Base-by-base conservation (phyloP, 2,329 filamentous ascomycete species). In the Colletotrichum aenigma region DNA sequence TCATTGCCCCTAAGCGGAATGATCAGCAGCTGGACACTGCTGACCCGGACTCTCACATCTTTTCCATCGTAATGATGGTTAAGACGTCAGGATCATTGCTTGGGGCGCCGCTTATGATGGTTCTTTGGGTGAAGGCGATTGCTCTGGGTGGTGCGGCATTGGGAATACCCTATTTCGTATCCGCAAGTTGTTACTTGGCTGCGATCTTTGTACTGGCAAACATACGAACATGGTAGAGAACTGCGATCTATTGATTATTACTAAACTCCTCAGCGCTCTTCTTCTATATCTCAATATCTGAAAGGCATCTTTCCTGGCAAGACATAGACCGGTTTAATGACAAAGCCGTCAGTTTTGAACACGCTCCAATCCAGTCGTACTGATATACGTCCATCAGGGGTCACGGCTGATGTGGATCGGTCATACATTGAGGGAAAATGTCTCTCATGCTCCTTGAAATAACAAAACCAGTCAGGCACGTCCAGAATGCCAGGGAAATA, bases 51-150 rank as follows among this genome's bases (percentile, higher is more conserved):
- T 83, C 82, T 6, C 86, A 87, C 34, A 81, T 89, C 3, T 89
- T 89, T 72, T 87, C 88, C 3, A 84, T 89, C n/a, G 87, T 88
- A 16, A 89, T 89, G 87, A 82, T 89, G 78, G 83, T 88, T 3
- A 88, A 88, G 80, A 88, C 87, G 0, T 80, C 86, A 0, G 88
- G 88, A 5, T 87, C 87, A 8, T 81, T 89, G 12, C 72, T 89
- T 0, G 88, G 88, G 0, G 87, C 87, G 3, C 86, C 87, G 1
- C 77, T 87, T 10, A 89, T 89, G 87, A 87, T 87, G 4, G 75
- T 82, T 2, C 69, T 88, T 4, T 89, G 88, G 88, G 85, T 89
- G 7, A 78, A 79, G n/a, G 88, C 86, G 4, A 86, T 89, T 16
- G 80, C 80, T 1, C 76, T 84, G 0, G 85, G 85, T 1, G 84